These are phyloP conservation scores for Crucibulum laeve DNA, from an alignment of 768 basidiomycete species.

Conservation along the genomic window DNA sequence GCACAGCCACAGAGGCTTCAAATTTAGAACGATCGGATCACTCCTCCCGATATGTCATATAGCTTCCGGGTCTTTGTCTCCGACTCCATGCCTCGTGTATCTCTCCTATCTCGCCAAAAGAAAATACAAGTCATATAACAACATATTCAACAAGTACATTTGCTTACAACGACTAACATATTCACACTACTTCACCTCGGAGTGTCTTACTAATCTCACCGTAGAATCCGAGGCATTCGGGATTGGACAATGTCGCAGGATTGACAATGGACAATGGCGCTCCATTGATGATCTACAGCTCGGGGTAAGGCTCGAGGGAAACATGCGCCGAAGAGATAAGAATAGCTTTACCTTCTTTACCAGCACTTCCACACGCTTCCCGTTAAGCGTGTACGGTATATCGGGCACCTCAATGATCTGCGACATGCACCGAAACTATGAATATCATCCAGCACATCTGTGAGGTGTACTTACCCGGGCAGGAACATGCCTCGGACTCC, in stretches of 20 bases:
- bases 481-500: conserved; percentile 76
- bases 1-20: conserved; percentile 18
- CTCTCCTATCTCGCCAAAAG: conserved; percentile 1
- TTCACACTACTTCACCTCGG: conserved; percentile 36
- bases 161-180: not conserved
- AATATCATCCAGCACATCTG: not conserved
- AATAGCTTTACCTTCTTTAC: conserved; percentile 58
- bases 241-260: conserved; percentile 67
- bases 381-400: conserved; percentile 77
- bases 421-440: conserved; percentile 8
- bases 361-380: conserved; percentile 76
- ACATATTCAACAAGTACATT: not conserved
- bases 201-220: conserved; percentile 45
- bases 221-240: conserved; percentile 65
- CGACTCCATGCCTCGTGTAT: conserved; percentile 13
- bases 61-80: conserved; percentile 4
- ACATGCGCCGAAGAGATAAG: conserved; percentile 10
- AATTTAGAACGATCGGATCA: conserved; percentile 8
- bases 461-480: conserved; percentile 43
- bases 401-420: conserved; percentile 69
- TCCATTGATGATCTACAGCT: conserved; percentile 69
- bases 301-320: conserved; percentile 10
- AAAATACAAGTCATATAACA: not conserved
- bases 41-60: conserved; percentile 7
- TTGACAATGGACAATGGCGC: conserved; percentile 66